Evolutionary conservation across 2,329 filamentous ascomycete species (phyloP), one percentile per base, ranked within the genome.

Genomic region (Dothideomycetidae sp.): DNA sequence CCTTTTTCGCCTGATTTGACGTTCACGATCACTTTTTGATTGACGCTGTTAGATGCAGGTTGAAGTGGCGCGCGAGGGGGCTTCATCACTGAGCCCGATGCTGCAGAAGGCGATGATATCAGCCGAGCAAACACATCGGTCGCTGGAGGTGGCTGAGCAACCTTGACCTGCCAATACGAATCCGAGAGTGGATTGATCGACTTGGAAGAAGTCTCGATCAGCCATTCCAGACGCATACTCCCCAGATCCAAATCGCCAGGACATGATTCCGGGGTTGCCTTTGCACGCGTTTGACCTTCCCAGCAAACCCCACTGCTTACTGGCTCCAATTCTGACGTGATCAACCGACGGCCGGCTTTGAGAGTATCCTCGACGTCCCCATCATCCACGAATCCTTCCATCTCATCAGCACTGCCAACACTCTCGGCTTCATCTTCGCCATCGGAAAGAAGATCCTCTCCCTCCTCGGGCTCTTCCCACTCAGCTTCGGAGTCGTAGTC

Each of bases 351-450:
- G 64, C 71, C 69, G 55, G 66, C 45, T 59, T 64, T 53, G 61
- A 70, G 51, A 57, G 90, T 82, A 37, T 44, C 45, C 38, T 55
- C 53, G 21, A 26, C 21, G 16, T 92, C 82, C 4, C 82, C 82
- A 49, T 92, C 83, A 48, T 93, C 86, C 2, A 94, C 65, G 51
- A 94, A 94, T 12, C 76, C 86, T 3, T 84, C 82, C 76, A 93
- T 80, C 42, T 92, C 85, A 44, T 82, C 80, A 11, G 82, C 80
- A n/a, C 75, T 78, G 9, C 82, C 68, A 34, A 80, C 75, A 30
- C 81, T 78, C 16, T 79, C 78, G 7, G 78, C 72, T 35, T 73
- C 69, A 4, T 79, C 75, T 39, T 78, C 75, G 18, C 71, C 73
- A 41, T 78, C 75, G 3, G 71, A 73, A 33, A 70, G 61, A 2